Percentiles rank a stretch among this genome's conserved stretches.
Evolutionary conservation across 2,329 filamentous ascomycete genomes (phyloP).

Genomic region (Acrocalymma vagum): DNA sequence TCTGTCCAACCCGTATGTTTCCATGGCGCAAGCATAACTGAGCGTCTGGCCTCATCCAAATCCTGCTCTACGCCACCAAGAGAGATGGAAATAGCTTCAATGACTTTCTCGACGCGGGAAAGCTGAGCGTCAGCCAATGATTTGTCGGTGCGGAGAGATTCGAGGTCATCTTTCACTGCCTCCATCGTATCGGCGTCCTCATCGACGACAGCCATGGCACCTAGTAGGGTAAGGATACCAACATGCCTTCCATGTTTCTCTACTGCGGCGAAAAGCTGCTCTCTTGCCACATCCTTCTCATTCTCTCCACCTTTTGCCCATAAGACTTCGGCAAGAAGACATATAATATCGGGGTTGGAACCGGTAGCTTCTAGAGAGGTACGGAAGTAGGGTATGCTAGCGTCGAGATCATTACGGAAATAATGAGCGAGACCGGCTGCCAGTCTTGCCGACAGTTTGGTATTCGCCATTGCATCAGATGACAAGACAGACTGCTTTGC

Average conservation of each 20-base stretch:
- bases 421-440: constrained; percentile 87
- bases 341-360: constrained; percentile 82
- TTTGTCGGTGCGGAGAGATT: constrained; percentile 73
- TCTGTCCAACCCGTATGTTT: constrained; percentile 83
- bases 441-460: constrained; percentile 83
- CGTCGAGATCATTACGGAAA: constrained; percentile 70
- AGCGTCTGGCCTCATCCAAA: constrained; percentile 72
- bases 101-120: constrained; percentile 74
- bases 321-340: constrained; percentile 86
- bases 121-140: constrained; percentile 70
- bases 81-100: constrained; percentile 76
- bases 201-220: constrained; percentile 83
- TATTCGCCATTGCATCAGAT: constrained; percentile 70
- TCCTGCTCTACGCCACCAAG: constrained; percentile 58
- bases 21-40: constrained; percentile 82
- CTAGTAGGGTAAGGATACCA: constrained; percentile 80
- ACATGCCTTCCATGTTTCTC: constrained; percentile 79
- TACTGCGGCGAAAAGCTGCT: constrained; percentile 81
- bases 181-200: constrained; percentile 80
- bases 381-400: constrained; percentile 81
- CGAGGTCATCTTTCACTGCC: constrained; percentile 81
- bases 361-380: constrained; percentile 79
- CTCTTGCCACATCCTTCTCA: constrained; percentile 78
- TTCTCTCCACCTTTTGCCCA: constrained; percentile 86
- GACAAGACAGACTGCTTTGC: constrained; percentile 62